Evolutionary conservation across 805 yeast genomes (phyloP), one percentile per base, ranked within the genome.

Genomic region (Saccharomycopsis selenospora): DNA sequence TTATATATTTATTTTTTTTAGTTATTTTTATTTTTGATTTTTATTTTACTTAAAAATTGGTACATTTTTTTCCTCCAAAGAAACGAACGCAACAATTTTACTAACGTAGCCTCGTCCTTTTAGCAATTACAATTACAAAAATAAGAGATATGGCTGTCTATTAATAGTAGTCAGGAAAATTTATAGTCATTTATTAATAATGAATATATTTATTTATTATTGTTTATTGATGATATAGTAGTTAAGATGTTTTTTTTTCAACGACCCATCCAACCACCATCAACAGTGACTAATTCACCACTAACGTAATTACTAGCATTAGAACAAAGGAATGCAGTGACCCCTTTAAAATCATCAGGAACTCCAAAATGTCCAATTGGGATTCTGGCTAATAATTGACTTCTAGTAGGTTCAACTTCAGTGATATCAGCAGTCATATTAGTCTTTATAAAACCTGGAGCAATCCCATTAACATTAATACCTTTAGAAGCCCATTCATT

Each of bases 211-310:
- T 8, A 7, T 8, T 7, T 27, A 27, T 11, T 11, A 11, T 11
- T 27, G 11, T 27, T 7, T 8, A 8, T 27, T 7, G 11, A 7
- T 27, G 7, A 27, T 27, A 27, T 27, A 27, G 11, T 11, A 27
- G 7, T 27, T 11, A 8, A 11, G 11, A 7, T 11, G 11, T 7
- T 7, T 11, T 7, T 18, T 17, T 36, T 3, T 44, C 53, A 62
- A 18, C 64, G 53, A 10, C 61, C 69, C 66, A 68, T 61, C 70
- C 71, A 77, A 30, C 81, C 82, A 48, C 82, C 82, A 55, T 77
- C 82, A 42, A 77, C 80, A 49, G 64, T 60, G 38, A 77, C 55
- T 51, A 70, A 69, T 44, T 76, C 71, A 36, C 82, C 82, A 49
- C 70, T 66, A 43, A 77, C 69, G 60, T 68, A 77, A 43, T 72